These are phyloP conservation scores for Aspergillus funiculosus DNA, from an alignment of 495 filamentous ascomycete genomes.

Conservation along the genomic window DNA sequence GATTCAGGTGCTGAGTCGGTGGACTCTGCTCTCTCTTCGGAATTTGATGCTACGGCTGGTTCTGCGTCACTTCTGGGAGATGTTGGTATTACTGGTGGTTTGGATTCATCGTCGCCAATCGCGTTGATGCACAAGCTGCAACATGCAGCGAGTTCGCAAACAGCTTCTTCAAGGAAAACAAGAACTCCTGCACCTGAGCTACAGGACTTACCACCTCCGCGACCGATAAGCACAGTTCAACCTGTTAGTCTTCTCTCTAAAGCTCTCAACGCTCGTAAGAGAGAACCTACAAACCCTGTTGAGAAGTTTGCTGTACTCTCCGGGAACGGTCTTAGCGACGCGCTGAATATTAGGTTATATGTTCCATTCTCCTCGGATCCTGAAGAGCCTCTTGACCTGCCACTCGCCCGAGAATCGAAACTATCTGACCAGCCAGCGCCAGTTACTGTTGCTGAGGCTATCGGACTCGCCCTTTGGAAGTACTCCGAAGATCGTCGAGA, in stretches of 20 bases:
- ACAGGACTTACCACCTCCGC: conserved; percentile 81
- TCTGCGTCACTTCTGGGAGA: conserved; percentile 54
- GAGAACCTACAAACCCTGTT: conserved; percentile 74
- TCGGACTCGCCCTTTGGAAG: conserved; percentile 81
- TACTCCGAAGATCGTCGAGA: conserved; percentile 77
- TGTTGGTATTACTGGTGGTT: conserved; percentile 39
- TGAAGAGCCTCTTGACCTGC: conserved; percentile 67
- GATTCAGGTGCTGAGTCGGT: conserved; percentile 61
- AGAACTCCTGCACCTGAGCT: conserved; percentile 54
- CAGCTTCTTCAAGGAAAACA: conserved; percentile 53
- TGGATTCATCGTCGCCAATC: conserved; percentile 42
- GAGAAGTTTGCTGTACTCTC: conserved; percentile 81
- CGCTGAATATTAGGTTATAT: conserved; percentile 80
- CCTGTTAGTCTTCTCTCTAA: conserved; percentile 68
- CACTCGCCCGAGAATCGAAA: conserved; percentile 70
- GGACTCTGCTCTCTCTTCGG: conserved; percentile 58
- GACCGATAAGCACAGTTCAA: conserved; percentile 78
- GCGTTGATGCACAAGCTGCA: conserved; percentile 42
- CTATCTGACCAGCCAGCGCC: conserved; percentile 58
- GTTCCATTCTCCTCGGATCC: conserved; percentile 72
- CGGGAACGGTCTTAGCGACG: conserved; percentile 76
- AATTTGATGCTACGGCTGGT: conserved; percentile 60
- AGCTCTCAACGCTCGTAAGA: conserved; percentile 70
- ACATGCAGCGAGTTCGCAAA: conserved; percentile 32
- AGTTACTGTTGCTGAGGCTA: conserved; percentile 82